A percentile compares a stretch with the other conserved stretches of the same genome.
Evolutionary conservation across 768 basidiomycete genomes (phyloP).

Genomic region (Serendipita vermifera): DNA sequence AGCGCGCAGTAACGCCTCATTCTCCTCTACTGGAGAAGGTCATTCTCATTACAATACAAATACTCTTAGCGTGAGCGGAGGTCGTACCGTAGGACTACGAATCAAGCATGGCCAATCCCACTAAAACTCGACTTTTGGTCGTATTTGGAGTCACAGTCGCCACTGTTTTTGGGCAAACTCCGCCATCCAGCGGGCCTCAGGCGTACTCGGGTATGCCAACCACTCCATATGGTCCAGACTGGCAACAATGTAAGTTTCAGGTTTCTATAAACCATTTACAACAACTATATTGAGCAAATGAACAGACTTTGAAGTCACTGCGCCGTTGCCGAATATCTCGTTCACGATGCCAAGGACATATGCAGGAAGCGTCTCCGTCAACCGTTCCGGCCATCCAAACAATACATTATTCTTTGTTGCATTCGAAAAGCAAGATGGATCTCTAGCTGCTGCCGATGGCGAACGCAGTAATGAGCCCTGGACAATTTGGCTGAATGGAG

Average conservation of each 20-base stretch:
- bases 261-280: neutral
- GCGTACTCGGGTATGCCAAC: conserved; percentile 35
- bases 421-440: conserved; percentile 43
- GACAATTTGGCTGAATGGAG: conserved; percentile 65
- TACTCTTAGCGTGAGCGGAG: neutral
- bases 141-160: neutral
- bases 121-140: neutral
- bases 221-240: conserved; percentile 39
- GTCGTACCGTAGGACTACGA: neutral
- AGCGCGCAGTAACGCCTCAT: too few species aligned
- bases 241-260: conserved; percentile 42
- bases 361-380: conserved; percentile 51
- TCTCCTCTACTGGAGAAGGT: too few species aligned
- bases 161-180: neutral
- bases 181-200: conserved; percentile 26
- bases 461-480: conserved; percentile 39
- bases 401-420: conserved; percentile 55
- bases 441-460: conserved; percentile 32
- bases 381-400: conserved; percentile 45
- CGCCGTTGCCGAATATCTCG: conserved; percentile 45
- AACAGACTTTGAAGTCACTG: conserved; percentile 47
- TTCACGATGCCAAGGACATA: conserved; percentile 34
- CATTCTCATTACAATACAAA: too few species aligned
- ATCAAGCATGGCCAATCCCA: neutral
- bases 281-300: neutral